These are phyloP conservation scores for Fraxinus cuspidata DNA, from an alignment of 257 asterid genomes.

Conservation along the genomic window DNA sequence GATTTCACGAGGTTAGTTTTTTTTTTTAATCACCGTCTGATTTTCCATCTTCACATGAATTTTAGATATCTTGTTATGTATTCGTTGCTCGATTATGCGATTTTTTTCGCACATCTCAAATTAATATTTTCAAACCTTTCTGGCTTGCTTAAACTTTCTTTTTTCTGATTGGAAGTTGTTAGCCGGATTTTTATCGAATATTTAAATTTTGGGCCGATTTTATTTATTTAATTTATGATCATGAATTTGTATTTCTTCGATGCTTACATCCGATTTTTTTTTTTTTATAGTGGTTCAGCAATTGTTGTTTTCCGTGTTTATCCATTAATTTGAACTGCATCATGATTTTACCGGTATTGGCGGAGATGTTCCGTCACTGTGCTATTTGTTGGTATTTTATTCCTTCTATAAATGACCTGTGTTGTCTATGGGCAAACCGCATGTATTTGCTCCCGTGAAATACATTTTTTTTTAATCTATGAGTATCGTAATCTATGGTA, in stretches of 20 bases:
- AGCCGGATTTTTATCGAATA: not conserved
- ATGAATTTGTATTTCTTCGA: not conserved
- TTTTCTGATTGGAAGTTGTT: not conserved
- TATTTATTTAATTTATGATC: not conserved
- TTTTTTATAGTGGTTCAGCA: not conserved
- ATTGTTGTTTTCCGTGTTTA: not conserved
- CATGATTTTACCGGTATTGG: not conserved
- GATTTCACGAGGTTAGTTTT: constrained; percentile 6
- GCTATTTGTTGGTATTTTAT: constrained; percentile 7
- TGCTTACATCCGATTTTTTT: not conserved
- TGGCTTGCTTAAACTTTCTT: not conserved
- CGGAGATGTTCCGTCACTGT: constrained; percentile 4
- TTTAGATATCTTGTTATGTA: not conserved
- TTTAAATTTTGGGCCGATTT: not conserved
- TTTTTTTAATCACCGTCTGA: not conserved
- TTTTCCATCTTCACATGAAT: not conserved
- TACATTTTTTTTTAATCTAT: not conserved
- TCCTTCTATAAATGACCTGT: not conserved
- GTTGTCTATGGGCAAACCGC: not conserved
- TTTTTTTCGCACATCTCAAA: not conserved
- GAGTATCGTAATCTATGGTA: not conserved
- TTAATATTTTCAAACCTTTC: not conserved
- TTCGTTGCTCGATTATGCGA: not conserved
- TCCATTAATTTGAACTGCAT: not conserved
- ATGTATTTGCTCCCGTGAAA: not conserved